Evolutionary conservation across 495 filamentous ascomycete species (phyloP).

Genomic region (Cercophora scortea): DNA sequence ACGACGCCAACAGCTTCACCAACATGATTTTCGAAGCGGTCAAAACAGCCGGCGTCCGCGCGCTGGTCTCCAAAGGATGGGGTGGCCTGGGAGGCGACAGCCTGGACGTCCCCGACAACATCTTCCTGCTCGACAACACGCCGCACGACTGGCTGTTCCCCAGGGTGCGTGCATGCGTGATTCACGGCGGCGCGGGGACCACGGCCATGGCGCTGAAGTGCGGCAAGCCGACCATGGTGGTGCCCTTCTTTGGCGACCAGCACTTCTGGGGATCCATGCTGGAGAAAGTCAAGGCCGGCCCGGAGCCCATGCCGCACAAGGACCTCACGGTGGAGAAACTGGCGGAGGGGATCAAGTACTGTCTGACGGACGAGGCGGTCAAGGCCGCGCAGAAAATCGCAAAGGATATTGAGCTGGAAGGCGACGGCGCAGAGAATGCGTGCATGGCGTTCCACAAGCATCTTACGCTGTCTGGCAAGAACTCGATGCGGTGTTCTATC

Average conservation of each 20-base stretch:
- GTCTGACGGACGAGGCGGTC: slow-evolving; percentile 50
- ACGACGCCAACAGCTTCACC: slow-evolving; percentile 56
- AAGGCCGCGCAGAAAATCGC: slow-evolving; percentile 53
- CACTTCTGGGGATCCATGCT: slow-evolving; percentile 79
- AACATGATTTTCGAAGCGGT: slow-evolving; percentile 56
- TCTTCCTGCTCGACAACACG: slow-evolving; percentile 58
- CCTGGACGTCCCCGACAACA: slow-evolving; percentile 44
- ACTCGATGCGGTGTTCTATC: slow-evolving; percentile 62
- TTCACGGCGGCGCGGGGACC: slow-evolving; percentile 61
- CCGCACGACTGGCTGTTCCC: slow-evolving; percentile 67
- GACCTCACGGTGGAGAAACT: slow-evolving; percentile 51
- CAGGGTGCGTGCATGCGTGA: slow-evolving; percentile 49
- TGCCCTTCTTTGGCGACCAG: slow-evolving; percentile 69
- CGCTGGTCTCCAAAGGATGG: slow-evolving; percentile 61
- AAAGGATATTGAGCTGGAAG: slow-evolving; percentile 55
- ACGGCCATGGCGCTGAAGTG: slow-evolving; percentile 58
- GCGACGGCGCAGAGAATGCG: slow-evolving; percentile 65
- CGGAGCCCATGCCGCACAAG: slow-evolving; percentile 66
- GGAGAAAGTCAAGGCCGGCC: slow-evolving; percentile 55
- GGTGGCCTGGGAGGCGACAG: slow-evolving; percentile 52
- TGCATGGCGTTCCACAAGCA: slow-evolving; percentile 62
- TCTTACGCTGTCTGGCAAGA: slow-evolving; percentile 45
- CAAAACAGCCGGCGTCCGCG: slow-evolving; percentile 48
- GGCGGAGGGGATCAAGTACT: slow-evolving; percentile 61
- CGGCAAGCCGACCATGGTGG: slow-evolving; percentile 56